Percentiles rank a stretch among this genome's conserved stretches.
phyloP scores from a whole-genome alignment of 352 stramenopile species.

The Pythium utonaiense region DNA sequence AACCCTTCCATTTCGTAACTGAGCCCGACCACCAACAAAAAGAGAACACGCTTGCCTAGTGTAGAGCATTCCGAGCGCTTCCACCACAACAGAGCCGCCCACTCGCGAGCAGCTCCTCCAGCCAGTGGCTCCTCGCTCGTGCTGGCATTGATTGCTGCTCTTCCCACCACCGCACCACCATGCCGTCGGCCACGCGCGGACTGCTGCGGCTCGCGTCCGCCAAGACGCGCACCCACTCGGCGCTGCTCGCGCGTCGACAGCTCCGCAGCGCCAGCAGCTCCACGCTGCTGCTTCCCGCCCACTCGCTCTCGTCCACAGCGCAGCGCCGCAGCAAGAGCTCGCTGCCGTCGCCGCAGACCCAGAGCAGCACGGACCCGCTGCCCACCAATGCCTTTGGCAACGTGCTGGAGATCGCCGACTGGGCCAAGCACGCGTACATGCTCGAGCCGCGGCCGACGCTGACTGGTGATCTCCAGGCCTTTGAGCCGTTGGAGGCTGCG shows the following conservation, averaged over 20 bases:
- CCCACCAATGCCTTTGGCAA: slow-evolving; percentile 21
- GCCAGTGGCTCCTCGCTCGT: too few species aligned
- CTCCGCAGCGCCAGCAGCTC: neutral
- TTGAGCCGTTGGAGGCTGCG: slow-evolving; percentile 24
- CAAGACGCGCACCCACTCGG: neutral
- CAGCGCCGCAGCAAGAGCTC: slow-evolving; percentile 24
- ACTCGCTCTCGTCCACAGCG: neutral
- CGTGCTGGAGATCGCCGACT: slow-evolving; percentile 47
- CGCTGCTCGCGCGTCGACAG: slow-evolving; percentile 6
- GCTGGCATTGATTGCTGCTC: too few species aligned
- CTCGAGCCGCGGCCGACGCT: slow-evolving; percentile 48
- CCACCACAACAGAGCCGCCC: neutral
- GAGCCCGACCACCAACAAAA: slow-evolving; percentile 17
- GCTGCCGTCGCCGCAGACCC: slow-evolving; percentile 3
- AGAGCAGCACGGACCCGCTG: neutral
- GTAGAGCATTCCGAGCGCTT: neutral
- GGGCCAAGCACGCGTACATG: slow-evolving; percentile 50
- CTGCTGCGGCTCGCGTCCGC: slow-evolving; percentile 16
- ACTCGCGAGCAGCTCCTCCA: neutral
- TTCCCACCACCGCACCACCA: neutral
- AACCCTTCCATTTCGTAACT: neutral
- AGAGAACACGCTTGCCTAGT: slow-evolving; percentile 13
- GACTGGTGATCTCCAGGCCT: slow-evolving; percentile 23
- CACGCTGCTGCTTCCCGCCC: neutral
- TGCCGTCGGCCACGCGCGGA: slow-evolving; percentile 8